These are phyloP conservation scores for Neurospora cerealis DNA, from an alignment of 495 filamentous ascomycete species.

Conservation along the genomic window DNA sequence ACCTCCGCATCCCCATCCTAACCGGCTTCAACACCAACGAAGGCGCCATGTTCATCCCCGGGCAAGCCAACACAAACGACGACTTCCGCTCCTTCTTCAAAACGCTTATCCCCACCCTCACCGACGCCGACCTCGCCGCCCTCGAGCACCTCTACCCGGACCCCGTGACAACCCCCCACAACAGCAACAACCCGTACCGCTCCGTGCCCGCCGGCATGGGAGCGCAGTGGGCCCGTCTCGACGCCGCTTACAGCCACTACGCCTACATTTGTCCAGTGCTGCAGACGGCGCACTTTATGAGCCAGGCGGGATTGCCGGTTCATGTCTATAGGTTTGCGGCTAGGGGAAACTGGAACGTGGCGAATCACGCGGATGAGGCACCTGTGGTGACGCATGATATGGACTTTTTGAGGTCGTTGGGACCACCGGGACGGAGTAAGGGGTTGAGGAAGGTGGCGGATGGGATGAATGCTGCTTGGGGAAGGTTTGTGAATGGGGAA, in stretches of 20 bases:
- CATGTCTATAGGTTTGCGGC: slow-evolving; percentile 54
- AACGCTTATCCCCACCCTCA: slow-evolving; percentile 43
- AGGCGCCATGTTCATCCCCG: slow-evolving; percentile 49
- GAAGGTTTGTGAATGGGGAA: slow-evolving; percentile 39
- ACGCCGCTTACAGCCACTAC: slow-evolving; percentile 56
- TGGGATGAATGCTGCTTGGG: slow-evolving; percentile 46
- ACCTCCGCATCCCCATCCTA: slow-evolving; percentile 50
- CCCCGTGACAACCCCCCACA: slow-evolving; percentile 22
- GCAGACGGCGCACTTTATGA: slow-evolving; percentile 46
- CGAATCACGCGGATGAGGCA: slow-evolving; percentile 53
- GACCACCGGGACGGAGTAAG: background rate
- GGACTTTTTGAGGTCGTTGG: slow-evolving; percentile 15
- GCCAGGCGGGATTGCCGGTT: slow-evolving; percentile 20
- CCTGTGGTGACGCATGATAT: slow-evolving; percentile 46
- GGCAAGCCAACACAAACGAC: slow-evolving; percentile 27
- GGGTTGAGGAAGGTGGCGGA: slow-evolving; percentile 38
- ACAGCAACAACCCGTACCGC: slow-evolving; percentile 16
- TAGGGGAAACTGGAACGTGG: slow-evolving; percentile 34
- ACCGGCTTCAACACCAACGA: slow-evolving; percentile 60
- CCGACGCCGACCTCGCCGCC: slow-evolving; percentile 32
- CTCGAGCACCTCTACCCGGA: slow-evolving; percentile 50
- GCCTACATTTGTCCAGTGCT: slow-evolving; percentile 57
- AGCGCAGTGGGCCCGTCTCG: slow-evolving; percentile 47
- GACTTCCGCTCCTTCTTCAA: slow-evolving; percentile 48
- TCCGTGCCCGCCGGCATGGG: slow-evolving; percentile 32